phyloP scores from a whole-genome alignment of 164 flowering plant genomes.

The Umbilicus rupestris region DNA sequence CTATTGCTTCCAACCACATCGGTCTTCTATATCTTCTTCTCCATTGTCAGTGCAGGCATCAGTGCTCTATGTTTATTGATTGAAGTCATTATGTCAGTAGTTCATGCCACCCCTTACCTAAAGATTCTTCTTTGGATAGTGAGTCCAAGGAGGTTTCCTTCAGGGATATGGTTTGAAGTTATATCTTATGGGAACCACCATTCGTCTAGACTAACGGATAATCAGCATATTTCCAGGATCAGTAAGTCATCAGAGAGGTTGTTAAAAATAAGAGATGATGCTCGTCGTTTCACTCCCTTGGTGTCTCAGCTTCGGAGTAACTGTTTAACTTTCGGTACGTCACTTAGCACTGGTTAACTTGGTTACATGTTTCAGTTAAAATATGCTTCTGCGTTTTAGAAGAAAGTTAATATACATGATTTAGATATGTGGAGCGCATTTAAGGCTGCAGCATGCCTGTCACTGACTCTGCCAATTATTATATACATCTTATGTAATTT shows the following conservation, averaged over 20 bases:
- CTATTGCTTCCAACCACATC: slow-evolving; percentile 93
- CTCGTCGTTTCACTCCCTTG: not conserved
- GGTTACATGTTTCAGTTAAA: not conserved
- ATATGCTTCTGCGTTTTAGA: not conserved
- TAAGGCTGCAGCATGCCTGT: not conserved
- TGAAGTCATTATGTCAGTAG: slow-evolving; percentile 47
- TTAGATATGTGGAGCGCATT: not conserved
- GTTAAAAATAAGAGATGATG: slow-evolving; percentile 11
- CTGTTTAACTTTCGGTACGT: not conserved
- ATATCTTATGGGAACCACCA: slow-evolving; percentile 17
- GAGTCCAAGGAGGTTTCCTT: slow-evolving; percentile 61
- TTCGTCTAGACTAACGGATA: slow-evolving; percentile 11
- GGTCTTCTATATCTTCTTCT: slow-evolving; percentile 82
- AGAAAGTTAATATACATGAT: not conserved
- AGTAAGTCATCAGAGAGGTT: slow-evolving; percentile 11
- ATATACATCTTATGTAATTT: no score
- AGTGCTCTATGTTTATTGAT: slow-evolving; percentile 38
- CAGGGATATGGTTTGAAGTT: slow-evolving; percentile 81
- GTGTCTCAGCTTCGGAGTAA: slow-evolving; percentile 1
- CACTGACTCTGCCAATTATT: not conserved
- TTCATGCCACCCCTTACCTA: slow-evolving; percentile 74
- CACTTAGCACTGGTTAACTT: not conserved
- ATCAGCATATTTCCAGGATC: slow-evolving; percentile 10
- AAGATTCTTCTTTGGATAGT: slow-evolving; percentile 65
- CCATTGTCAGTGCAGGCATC: slow-evolving; percentile 42